Evolutionary conservation across 352 stramenopile genomes (phyloP).

Genomic region (Phytophthora brassicae): DNA sequence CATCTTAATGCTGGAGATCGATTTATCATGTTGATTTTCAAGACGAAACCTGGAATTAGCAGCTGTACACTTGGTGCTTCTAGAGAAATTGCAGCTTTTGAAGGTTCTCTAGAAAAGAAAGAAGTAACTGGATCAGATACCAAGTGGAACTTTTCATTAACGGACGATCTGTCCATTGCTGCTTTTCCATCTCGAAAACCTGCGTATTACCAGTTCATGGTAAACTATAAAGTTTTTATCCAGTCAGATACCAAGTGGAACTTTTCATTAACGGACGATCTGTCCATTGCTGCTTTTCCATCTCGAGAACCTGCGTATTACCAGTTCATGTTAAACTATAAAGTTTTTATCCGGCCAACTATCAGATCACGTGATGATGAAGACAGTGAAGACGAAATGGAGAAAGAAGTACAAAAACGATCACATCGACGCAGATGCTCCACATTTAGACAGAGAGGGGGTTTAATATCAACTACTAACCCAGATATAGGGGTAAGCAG

Average conservation of each 20-base stretch:
- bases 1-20: slow-evolving; percentile 44
- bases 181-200: slow-evolving; percentile 54
- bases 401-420: slow-evolving; percentile 13
- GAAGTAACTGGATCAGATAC: background rate
- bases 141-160: slow-evolving; percentile 49
- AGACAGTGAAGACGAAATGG: slow-evolving; percentile 7
- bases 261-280: slow-evolving; percentile 34
- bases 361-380: slow-evolving; percentile 2
- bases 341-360: slow-evolving; percentile 36
- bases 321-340: slow-evolving; percentile 62
- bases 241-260: slow-evolving; percentile 23
- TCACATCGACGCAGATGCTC: slow-evolving; percentile 11
- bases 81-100: slow-evolving; percentile 1
- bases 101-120: slow-evolving; percentile 2
- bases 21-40: slow-evolving; percentile 55
- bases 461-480: background rate
- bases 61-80: slow-evolving; percentile 2
- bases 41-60: slow-evolving; percentile 35
- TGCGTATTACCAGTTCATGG: slow-evolving; percentile 58
- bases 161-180: slow-evolving; percentile 24
- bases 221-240: slow-evolving; percentile 55
- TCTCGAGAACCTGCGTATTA: slow-evolving; percentile 54
- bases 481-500: slow-evolving; percentile 3
- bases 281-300: slow-evolving; percentile 40
- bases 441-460: slow-evolving; percentile 1